Conservation (phyloP, 2,329 filamentous ascomycete genomes). For the Xylaria sp. region DNA sequence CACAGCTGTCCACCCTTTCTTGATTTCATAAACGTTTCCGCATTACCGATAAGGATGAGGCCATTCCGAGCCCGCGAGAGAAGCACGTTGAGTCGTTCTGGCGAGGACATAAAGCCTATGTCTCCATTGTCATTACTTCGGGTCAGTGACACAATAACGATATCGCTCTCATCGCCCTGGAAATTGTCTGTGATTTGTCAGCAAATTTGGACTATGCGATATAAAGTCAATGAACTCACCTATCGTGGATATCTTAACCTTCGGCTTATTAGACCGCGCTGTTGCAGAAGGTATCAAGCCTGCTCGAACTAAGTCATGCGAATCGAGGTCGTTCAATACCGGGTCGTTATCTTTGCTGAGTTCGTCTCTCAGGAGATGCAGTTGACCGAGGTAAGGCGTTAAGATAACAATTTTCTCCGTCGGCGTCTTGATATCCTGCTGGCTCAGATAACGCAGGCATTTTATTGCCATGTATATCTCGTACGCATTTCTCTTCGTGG, state of each 20-base stretch:
- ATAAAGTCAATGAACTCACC: slow-evolving; percentile 57
- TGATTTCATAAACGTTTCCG: slow-evolving; percentile 69
- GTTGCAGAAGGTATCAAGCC: slow-evolving; percentile 68
- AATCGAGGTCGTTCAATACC: slow-evolving; percentile 75
- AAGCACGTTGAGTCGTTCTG: slow-evolving; percentile 76
- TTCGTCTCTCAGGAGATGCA: slow-evolving; percentile 65
- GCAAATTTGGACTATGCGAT: slow-evolving; percentile 11
- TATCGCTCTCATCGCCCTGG: slow-evolving; percentile 80
- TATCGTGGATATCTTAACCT: slow-evolving; percentile 73
- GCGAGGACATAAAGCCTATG: slow-evolving; percentile 76
- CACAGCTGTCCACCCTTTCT: slow-evolving; percentile 67
- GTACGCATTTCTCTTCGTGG: slow-evolving; percentile 71
- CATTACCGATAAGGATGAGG: slow-evolving; percentile 76
- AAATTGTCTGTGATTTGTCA: slow-evolving; percentile 71
- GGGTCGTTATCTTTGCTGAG: slow-evolving; percentile 70
- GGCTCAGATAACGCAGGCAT: slow-evolving; percentile 72
- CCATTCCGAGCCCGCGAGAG: slow-evolving; percentile 73
- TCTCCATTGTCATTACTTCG: slow-evolving; percentile 72
- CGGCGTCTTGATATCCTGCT: slow-evolving; percentile 71
- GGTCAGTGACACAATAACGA: slow-evolving; percentile 76
- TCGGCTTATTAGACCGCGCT: slow-evolving; percentile 62
- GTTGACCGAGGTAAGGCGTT: slow-evolving; percentile 77
- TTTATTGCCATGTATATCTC: slow-evolving; percentile 76
- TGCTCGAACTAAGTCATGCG: slow-evolving; percentile 69
- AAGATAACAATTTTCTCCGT: slow-evolving; percentile 73